These are phyloP conservation scores for Fusarium mangiferae DNA, from an alignment of 2,329 filamentous ascomycete genomes.

Conservation along the genomic window DNA sequence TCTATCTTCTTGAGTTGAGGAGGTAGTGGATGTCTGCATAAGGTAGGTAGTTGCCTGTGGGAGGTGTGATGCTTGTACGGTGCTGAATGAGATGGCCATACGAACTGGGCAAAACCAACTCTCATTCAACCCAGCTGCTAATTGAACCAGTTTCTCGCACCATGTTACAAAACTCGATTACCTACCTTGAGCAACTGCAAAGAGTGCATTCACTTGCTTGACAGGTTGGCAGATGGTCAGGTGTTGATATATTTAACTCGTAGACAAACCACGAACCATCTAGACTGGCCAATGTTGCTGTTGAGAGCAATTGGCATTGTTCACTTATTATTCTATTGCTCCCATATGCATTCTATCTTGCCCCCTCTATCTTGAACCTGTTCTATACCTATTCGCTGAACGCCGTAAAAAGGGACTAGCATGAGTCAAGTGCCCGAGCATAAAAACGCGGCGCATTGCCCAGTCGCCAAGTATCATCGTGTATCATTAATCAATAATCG, in stretches of 20 bases:
- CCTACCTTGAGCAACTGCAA: not conserved
- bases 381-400: slow-evolving; percentile 11
- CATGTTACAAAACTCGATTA: not conserved
- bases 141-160: not conserved
- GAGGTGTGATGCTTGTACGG: not conserved
- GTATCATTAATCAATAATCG: slow-evolving; percentile 25
- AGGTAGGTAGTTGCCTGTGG: not conserved
- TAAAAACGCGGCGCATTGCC: slow-evolving; percentile 4
- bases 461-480: slow-evolving; percentile 6
- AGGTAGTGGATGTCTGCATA: not conserved
- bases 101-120: not conserved
- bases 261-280: not conserved
- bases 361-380: not conserved
- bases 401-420: slow-evolving; percentile 20
- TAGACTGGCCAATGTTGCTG: not conserved
- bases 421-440: slow-evolving; percentile 16
- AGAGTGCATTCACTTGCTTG: not conserved
- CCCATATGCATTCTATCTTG: slow-evolving; percentile 2
- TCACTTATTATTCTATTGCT: slow-evolving; percentile 13
- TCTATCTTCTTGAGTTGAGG: not conserved
- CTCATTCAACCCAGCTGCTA: not conserved
- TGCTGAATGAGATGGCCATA: not conserved
- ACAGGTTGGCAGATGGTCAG: not conserved
- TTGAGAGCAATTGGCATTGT: not conserved
- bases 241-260: not conserved